Conservation (phyloP, 2,329 filamentous ascomycete species). For the Alternaria dauci region DNA sequence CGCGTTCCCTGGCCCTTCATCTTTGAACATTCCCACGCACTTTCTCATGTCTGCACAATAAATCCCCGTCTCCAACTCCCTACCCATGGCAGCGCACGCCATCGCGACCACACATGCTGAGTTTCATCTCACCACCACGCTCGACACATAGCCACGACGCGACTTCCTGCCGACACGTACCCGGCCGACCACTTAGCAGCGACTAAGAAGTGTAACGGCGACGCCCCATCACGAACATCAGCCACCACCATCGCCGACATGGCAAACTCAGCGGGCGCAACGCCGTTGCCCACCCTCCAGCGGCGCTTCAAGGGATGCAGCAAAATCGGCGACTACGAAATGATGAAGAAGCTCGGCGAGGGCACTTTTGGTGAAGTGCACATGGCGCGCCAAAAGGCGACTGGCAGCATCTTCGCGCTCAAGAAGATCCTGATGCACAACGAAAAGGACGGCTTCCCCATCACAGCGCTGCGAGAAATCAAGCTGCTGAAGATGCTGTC, state of each 20-base stretch:
- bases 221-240: neutral
- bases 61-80: conserved; percentile 20
- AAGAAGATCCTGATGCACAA: conserved; percentile 99
- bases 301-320: conserved; percentile 83
- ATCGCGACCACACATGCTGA: conserved; percentile 16
- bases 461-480: conserved; percentile 95
- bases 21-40: conserved; percentile 11
- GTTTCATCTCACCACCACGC: conserved; percentile 18
- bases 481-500: conserved; percentile 96
- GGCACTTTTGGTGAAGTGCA: conserved; percentile 98
- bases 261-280: conserved; percentile 28
- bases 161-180: conserved; percentile 10
- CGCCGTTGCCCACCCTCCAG: conserved; percentile 61
- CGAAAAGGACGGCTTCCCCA: conserved; percentile 99
- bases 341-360: conserved; percentile 86
- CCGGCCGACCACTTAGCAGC: conserved; percentile 29
- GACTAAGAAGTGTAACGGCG: conserved; percentile 3
- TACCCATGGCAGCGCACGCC: conserved; percentile 35
- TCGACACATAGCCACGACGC: conserved; percentile 20
- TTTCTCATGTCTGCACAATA: conserved; percentile 29
- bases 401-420: conserved; percentile 79
- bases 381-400: conserved; percentile 80
- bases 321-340: conserved; percentile 79
- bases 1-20: conserved; percentile 31
- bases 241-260: conserved; percentile 19